Evolutionary conservation across 106 monocot species (phyloP).

Genomic region (Dioscorea dumetorum): DNA sequence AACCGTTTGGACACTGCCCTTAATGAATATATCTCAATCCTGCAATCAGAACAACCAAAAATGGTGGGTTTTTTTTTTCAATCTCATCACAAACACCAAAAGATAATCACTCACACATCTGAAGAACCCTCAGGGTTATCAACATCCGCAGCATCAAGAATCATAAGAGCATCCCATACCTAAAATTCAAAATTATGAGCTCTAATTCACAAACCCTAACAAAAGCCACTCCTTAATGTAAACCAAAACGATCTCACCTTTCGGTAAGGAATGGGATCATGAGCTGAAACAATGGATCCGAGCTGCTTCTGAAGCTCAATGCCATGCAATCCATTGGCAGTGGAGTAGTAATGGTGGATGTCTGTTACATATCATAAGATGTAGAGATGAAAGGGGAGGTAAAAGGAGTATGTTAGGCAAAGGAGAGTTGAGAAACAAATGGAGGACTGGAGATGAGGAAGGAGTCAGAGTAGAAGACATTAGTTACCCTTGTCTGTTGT

Average conservation of each 20-base stretch:
- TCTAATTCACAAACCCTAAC: neutral
- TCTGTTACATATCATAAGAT: too few relatives aligned
- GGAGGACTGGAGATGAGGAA: too few relatives aligned
- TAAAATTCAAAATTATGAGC: constrained; percentile 10
- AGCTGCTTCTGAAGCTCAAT: constrained; percentile 25
- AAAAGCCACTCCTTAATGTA: neutral
- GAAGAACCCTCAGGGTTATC: constrained; percentile 47
- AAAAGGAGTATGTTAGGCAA: too few relatives aligned
- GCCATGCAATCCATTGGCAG: constrained; percentile 27
- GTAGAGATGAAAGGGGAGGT: too few relatives aligned
- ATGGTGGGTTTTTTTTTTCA: neutral
- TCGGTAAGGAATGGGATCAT: constrained; percentile 38
- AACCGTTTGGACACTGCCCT: constrained; percentile 55
- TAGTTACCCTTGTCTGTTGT: too few relatives aligned
- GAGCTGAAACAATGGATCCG: constrained; percentile 36
- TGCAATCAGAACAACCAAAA: constrained; percentile 16
- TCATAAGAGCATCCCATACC: constrained; percentile 83
- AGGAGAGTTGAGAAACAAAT: too few relatives aligned
- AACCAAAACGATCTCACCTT: constrained; percentile 13
- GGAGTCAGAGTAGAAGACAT: too few relatives aligned
- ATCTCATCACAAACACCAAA: neutral
- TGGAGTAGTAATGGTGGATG: constrained; percentile 29
- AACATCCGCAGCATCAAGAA: constrained; percentile 66
- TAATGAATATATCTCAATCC: constrained; percentile 78
- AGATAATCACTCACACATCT: constrained; percentile 34